A percentile compares a stretch with the other conserved stretches of the same genome.
Conservation (phyloP, 1,139 yeast genomes). For the Geotrichum australiense region DNA sequence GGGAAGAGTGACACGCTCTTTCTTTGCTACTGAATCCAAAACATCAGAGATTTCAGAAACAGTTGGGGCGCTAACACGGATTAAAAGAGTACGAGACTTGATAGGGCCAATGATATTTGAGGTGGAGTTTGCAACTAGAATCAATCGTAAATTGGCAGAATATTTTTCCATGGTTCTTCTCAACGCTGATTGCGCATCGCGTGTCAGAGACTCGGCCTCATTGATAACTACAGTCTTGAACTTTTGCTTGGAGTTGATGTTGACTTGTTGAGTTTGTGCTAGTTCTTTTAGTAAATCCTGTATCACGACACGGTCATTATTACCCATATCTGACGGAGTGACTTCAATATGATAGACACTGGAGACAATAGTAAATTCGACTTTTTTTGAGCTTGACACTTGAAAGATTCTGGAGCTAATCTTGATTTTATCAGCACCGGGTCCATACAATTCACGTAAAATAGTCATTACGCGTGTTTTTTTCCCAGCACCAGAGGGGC, state of each 20-base stretch:
- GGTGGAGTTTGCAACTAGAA: conserved; percentile 81
- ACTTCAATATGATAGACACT: conserved; percentile 88
- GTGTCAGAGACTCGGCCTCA: conserved; percentile 84
- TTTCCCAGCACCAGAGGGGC: conserved; percentile 96
- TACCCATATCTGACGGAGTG: conserved; percentile 96
- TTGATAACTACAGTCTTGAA: conserved; percentile 90
- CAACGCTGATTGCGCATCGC: conserved; percentile 97
- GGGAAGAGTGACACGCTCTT: conserved; percentile 48
- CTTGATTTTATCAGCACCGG: conserved; percentile 74
- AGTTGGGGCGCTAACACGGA: conserved; percentile 81
- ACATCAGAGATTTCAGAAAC: conserved; percentile 49
- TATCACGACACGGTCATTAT: conserved; percentile 87
- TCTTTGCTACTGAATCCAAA: conserved; percentile 47
- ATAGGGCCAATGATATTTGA: conserved; percentile 92
- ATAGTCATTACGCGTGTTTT: conserved; percentile 87
- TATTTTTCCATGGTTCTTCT: conserved; percentile 98
- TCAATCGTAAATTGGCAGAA: conserved; percentile 75
- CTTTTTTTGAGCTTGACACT: conserved; percentile 59
- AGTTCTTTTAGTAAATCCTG: conserved; percentile 90
- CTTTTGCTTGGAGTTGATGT: conserved; percentile 61
- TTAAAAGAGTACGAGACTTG: conserved; percentile 80
- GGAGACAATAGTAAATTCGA: conserved; percentile 86
- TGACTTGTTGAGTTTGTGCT: conserved; percentile 93
- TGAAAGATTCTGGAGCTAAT: conserved; percentile 83
- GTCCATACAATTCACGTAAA: conserved; percentile 71